Evolutionary conservation across 192 early-diverging fungal species (phyloP).

Genomic region (Haplosporangium gracile): DNA sequence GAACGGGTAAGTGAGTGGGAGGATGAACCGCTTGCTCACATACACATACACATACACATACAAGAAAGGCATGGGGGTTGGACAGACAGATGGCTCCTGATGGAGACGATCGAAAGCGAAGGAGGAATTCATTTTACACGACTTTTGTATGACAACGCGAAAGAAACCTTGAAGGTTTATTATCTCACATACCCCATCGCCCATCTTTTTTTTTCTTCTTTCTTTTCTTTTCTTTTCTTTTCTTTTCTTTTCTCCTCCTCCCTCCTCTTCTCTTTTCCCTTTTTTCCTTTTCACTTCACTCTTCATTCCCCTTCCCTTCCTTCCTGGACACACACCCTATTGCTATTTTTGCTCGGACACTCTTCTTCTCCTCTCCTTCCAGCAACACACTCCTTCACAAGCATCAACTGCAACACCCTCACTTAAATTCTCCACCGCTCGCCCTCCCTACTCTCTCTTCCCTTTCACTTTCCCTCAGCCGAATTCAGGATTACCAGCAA

Average conservation of each 20-base stretch:
- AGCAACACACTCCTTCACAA: background rate
- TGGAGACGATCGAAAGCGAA: too few relatives aligned
- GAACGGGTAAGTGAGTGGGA: too few relatives aligned
- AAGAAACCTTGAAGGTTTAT: too few relatives aligned
- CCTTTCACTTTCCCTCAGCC: background rate
- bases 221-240: background rate
- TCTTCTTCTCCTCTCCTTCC: background rate
- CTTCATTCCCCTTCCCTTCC: background rate
- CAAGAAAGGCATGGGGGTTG: too few relatives aligned
- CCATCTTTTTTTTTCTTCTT: background rate
- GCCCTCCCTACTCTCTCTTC: background rate
- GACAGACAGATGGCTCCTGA: too few relatives aligned
- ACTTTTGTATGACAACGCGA: background rate
- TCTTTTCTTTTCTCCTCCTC: background rate
- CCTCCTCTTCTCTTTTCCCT: background rate
- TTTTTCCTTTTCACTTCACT: background rate
- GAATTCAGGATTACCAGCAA: background rate
- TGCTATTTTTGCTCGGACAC: background rate
- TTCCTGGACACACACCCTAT: background rate
- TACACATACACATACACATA: too few relatives aligned
- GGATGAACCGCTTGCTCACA: too few relatives aligned
- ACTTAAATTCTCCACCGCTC: background rate
- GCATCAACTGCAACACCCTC: background rate
- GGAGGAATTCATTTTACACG: too few relatives aligned
- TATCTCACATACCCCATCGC: too few relatives aligned